Conservation (phyloP, 2,329 filamentous ascomycete genomes). For the Chaetomium sp. region DNA sequence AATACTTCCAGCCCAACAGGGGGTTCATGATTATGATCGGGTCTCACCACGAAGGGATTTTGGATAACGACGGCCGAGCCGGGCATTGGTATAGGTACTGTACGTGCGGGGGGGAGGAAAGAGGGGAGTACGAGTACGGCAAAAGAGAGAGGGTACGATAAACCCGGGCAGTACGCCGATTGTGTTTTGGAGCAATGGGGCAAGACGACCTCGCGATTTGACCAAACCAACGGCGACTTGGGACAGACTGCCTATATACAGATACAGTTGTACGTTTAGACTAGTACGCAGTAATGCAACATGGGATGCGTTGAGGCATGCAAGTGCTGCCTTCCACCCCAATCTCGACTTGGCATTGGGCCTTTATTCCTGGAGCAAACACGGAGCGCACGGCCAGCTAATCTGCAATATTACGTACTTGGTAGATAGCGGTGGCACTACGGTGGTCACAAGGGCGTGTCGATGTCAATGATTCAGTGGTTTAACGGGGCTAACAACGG, state of each 20-base stretch:
- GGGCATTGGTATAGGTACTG: too few species aligned
- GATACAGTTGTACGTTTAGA: not conserved
- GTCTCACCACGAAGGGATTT: too few species aligned
- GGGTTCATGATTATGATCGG: not conserved
- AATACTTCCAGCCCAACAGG: not conserved
- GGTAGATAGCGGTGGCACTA: constrained; percentile 17
- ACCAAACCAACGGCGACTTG: not conserved
- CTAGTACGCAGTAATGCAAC: not conserved
- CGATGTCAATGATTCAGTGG: not conserved
- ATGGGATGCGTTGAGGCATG: not conserved
- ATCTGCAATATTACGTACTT: constrained; percentile 25
- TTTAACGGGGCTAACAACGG: constrained; percentile 27
- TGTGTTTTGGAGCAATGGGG: too few species aligned
- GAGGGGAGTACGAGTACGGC: too few species aligned
- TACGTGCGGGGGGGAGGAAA: too few species aligned
- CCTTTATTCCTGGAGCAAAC: not conserved
- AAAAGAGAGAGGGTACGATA: too few species aligned
- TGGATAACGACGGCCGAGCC: too few species aligned
- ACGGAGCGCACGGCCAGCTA: not conserved
- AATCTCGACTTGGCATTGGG: not conserved
- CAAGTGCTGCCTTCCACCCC: not conserved
- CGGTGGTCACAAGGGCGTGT: constrained; percentile 24
- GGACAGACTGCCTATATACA: not conserved
- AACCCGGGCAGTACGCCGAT: too few species aligned
- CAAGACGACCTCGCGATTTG: too few species aligned